phyloP scores from a whole-genome alignment of 192 early-diverging fungal genomes.

The Geranomyces michiganensis region DNA sequence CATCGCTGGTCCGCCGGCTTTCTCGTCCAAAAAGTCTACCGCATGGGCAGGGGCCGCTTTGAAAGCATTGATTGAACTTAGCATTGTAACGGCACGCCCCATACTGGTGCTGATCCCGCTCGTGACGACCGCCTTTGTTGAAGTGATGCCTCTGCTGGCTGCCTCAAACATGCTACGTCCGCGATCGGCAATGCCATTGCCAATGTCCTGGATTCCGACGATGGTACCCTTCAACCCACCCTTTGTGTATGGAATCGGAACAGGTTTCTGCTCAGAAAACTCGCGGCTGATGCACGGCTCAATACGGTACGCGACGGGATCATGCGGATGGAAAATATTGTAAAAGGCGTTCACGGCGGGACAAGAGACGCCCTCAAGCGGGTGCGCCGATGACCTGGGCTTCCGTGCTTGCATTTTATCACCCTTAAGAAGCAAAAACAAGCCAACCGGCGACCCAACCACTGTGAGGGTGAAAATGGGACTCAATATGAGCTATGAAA shows the following conservation, averaged over 20 bases:
- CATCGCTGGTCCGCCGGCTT: background rate
- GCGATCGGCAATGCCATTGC: slow-evolving; percentile 67
- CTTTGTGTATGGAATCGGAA: slow-evolving; percentile 76
- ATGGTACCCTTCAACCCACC: slow-evolving; percentile 70
- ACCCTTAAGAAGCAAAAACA: slow-evolving; percentile 78
- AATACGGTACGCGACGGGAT: slow-evolving; percentile 74
- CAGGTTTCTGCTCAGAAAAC: slow-evolving; percentile 68
- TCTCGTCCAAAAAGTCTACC: slow-evolving; percentile 21
- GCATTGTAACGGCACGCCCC: slow-evolving; percentile 22
- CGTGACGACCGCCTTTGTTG: slow-evolving; percentile 61
- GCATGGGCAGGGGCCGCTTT: background rate
- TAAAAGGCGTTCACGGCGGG: slow-evolving; percentile 75
- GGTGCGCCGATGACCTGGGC: background rate
- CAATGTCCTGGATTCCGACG: slow-evolving; percentile 69
- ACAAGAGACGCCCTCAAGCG: slow-evolving; percentile 35
- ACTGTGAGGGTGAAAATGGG: slow-evolving; percentile 40
- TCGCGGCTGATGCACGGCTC: slow-evolving; percentile 70
- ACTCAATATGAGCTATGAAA: background rate
- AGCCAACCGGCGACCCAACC: slow-evolving; percentile 80
- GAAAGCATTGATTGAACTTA: slow-evolving; percentile 28
- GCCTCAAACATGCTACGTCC: slow-evolving; percentile 69
- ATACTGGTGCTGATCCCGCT: slow-evolving; percentile 45
- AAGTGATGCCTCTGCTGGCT: slow-evolving; percentile 51
- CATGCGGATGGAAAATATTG: slow-evolving; percentile 78
- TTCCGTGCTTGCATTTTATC: slow-evolving; percentile 53